phyloP scores from a whole-genome alignment of 2,329 filamentous ascomycete genomes.

The Clonostachys solani region DNA sequence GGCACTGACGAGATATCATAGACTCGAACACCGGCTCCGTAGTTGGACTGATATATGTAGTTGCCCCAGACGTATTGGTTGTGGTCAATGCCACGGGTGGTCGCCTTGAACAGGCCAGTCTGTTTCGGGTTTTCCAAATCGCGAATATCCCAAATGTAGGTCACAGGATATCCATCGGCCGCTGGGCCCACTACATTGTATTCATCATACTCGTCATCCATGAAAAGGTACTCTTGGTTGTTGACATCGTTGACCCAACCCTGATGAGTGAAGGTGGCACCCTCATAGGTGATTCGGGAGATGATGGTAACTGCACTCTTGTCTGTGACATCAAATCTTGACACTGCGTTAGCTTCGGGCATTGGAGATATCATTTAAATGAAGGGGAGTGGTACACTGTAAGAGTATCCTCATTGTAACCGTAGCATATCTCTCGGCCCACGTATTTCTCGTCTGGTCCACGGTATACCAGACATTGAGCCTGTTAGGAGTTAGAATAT shows the following conservation, averaged over 20 bases:
- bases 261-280: slow-evolving; percentile 52
- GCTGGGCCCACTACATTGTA: slow-evolving; percentile 27
- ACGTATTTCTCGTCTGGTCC: slow-evolving; percentile 39
- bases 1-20: slow-evolving; percentile 22
- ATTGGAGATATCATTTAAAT: no score
- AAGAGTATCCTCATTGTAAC: slow-evolving; percentile 46
- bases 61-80: slow-evolving; percentile 39
- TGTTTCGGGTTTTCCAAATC: slow-evolving; percentile 11
- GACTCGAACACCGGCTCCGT: slow-evolving; percentile 33
- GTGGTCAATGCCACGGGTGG: slow-evolving; percentile 34
- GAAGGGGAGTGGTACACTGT: slow-evolving; percentile 30
- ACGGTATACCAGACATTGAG: slow-evolving; percentile 48
- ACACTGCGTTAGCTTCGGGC: no score
- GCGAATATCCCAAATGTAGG: slow-evolving; percentile 44
- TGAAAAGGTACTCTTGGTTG: slow-evolving; percentile 34
- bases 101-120: slow-evolving; percentile 33
- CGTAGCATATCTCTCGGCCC: slow-evolving; percentile 47
- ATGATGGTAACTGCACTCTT: slow-evolving; percentile 38
- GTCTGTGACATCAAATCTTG: slow-evolving; percentile 33
- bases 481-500: no score
- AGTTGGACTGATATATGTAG: slow-evolving; percentile 37
- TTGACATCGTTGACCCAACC: slow-evolving; percentile 43
- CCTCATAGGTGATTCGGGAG: slow-evolving; percentile 50
- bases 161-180: slow-evolving; percentile 35
- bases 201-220: slow-evolving; percentile 48